phyloP scores from a whole-genome alignment of 139 green algal genomes.

The Chlorella sp. region DNA sequence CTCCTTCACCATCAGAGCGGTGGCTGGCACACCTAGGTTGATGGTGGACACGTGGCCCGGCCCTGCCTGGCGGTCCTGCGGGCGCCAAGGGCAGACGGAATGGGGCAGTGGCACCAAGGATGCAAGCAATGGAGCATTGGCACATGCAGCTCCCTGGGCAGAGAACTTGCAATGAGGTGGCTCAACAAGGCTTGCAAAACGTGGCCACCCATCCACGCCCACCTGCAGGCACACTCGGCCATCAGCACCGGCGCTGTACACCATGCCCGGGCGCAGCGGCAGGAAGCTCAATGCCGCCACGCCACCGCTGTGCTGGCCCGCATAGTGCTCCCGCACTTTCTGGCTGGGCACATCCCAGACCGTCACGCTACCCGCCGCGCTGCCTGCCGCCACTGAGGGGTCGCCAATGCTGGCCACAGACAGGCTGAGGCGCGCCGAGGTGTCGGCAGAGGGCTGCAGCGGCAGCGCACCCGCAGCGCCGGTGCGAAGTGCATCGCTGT shows the following conservation, averaged over 20 bases:
- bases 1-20: slow-evolving; percentile 36
- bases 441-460: background rate
- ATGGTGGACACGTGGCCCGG: slow-evolving; percentile 3
- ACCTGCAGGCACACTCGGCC: slow-evolving; percentile 26
- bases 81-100: background rate
- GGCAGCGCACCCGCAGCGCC: background rate
- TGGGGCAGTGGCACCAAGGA: background rate
- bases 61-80: slow-evolving; percentile 39
- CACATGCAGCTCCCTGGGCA: too few species aligned
- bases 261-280: background rate
- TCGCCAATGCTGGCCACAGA: background rate
- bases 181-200: too few species aligned
- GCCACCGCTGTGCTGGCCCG: slow-evolving; percentile 7
- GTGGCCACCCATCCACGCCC: too few species aligned
- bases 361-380: slow-evolving; percentile 20
- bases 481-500: background rate
- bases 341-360: slow-evolving; percentile 39
- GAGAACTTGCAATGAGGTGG: too few species aligned
- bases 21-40: background rate
- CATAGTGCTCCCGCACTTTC: slow-evolving; percentile 17
- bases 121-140: too few species aligned
- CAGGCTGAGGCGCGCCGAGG: background rate
- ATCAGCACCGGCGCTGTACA: slow-evolving; percentile 31
- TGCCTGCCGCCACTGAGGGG: background rate
- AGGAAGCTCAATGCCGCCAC: slow-evolving; percentile 28